Conservation (phyloP, 352 stramenopile species). For the Plasmopara halstedii region DNA sequence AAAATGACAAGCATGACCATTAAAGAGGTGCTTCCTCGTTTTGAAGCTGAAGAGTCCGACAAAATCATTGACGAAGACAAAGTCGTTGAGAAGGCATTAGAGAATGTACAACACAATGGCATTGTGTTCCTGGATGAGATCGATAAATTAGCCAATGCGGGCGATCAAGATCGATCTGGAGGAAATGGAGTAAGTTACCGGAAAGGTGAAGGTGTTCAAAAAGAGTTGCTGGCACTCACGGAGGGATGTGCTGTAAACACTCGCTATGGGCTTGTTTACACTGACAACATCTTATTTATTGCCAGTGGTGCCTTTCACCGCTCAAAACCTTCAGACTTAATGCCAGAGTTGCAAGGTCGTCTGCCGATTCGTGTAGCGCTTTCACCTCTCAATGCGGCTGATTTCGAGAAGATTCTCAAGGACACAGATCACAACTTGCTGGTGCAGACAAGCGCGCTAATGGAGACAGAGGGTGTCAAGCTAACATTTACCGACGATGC, state of each 20-base stretch:
- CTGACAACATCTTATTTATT: conserved; percentile 99
- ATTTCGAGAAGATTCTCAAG: conserved; percentile 98
- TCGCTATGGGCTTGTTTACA: conserved; percentile 93
- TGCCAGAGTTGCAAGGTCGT: conserved; percentile 96
- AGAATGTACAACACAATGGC: conserved; percentile 94
- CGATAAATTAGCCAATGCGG: conserved; percentile 94
- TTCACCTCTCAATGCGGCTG: conserved; percentile 92
- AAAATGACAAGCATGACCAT: conserved; percentile 61
- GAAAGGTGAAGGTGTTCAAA: conserved; percentile 96
- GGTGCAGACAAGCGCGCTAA: conserved; percentile 92
- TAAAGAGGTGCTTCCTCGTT: conserved; percentile 59
- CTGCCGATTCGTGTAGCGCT: conserved; percentile 98
- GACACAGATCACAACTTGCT: conserved; percentile 95
- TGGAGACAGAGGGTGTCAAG: conserved; percentile 93
- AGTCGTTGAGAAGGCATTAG: conserved; percentile 60
- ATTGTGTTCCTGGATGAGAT: conserved; percentile 99
- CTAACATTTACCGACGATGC: conserved; percentile 94
- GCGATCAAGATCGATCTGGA: conserved; percentile 69
- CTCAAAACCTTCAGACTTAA: conserved; percentile 96
- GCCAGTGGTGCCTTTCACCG: conserved; percentile 93
- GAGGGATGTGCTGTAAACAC: conserved; percentile 95
- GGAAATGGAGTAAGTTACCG: conserved; percentile 76
- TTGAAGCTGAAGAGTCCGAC: conserved; percentile 68
- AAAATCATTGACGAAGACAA: conserved; percentile 71
- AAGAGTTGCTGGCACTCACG: conserved; percentile 97